phyloP scores from a whole-genome alignment of 1,284 basidiomycete species.

The Rhizoctonia solani region DNA sequence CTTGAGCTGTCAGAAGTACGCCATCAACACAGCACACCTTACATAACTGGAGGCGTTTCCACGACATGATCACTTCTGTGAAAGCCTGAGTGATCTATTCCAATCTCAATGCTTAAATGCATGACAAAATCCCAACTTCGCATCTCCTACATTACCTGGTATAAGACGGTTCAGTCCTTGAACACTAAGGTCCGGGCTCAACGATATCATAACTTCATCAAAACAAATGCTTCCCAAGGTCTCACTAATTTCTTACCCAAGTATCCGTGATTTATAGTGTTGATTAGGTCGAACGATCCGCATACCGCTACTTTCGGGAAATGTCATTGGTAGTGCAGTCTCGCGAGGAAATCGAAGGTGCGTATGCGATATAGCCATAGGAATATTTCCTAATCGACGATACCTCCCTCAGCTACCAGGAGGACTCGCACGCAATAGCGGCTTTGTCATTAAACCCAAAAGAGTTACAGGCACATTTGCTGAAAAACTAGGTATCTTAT shows the following conservation, averaged over 20 bases:
- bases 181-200: neutral
- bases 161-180: neutral
- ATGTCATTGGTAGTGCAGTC: slow-evolving; percentile 72
- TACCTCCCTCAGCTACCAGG: slow-evolving; percentile 60
- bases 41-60: neutral
- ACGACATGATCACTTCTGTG: neutral
- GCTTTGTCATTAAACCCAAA: slow-evolving; percentile 73
- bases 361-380: slow-evolving; percentile 37
- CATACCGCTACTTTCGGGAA: slow-evolving; percentile 58
- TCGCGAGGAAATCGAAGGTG: slow-evolving; percentile 77
- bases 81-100: neutral
- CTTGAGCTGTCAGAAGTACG: no score
- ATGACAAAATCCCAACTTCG: neutral
- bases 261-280: neutral
- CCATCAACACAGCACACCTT: neutral
- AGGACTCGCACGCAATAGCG: slow-evolving; percentile 79
- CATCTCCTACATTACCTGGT: slow-evolving; percentile 14
- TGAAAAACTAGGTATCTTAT: slow-evolving; percentile 58
- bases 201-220: slow-evolving; percentile 21
- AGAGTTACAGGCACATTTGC: slow-evolving; percentile 68
- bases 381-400: neutral
- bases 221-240: slow-evolving; percentile 27
- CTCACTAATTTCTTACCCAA: neutral
- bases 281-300: slow-evolving; percentile 55
- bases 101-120: slow-evolving; percentile 3